Base-by-base conservation (phyloP, 108 stramenopile genomes). In the Pseudonitzschia pungens region DNA sequence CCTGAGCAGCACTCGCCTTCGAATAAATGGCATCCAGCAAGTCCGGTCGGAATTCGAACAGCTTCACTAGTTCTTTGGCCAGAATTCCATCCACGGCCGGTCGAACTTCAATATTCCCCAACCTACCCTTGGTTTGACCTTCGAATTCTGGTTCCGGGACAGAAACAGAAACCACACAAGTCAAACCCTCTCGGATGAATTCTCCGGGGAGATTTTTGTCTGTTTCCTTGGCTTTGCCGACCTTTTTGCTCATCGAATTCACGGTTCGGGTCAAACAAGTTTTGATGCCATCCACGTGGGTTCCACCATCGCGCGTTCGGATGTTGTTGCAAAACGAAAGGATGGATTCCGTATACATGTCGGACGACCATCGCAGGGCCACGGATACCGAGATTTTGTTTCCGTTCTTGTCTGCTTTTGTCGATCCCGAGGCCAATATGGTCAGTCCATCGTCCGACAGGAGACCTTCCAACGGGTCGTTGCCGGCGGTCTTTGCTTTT, bases 101-200 rank as follows among this genome's bases (percentile, higher is more conserved):
- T 26, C 96, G 88, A 7, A 97, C 97, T 72, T 96, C 97, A 18
- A 96, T 96, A 71, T 92, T 95, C 31, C 97, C 97, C 10, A 98
- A 81, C n/a, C 97, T 81, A 31, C 93, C 96, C 83, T 98, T 98
- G 28, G 97, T 98, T 69, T 98, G 96, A 14, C 96, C 97, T 83
- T 98, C 97, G 71, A 98, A 98, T 76, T 98, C 97, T 16, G 97
- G 95, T 67, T 98, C 93, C 22, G 93, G 82, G 14, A 98, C 95
- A 57, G 88, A 85, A 20, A 96, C 96, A 29, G 87, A 90, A 45
- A 97, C 74, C 40, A 97, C 87, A 26, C 94, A 92, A 20, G 95
- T 95, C 21, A 97, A 79, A 12, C 96, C 97, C 75, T 98, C 97
- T 27, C 97, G 82, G 58, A 98, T 71, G 62, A 91, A 97, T 52